These are phyloP conservation scores for Scleromitrula shiraiana DNA, from an alignment of 2,329 filamentous ascomycete species.

Conservation along the genomic window DNA sequence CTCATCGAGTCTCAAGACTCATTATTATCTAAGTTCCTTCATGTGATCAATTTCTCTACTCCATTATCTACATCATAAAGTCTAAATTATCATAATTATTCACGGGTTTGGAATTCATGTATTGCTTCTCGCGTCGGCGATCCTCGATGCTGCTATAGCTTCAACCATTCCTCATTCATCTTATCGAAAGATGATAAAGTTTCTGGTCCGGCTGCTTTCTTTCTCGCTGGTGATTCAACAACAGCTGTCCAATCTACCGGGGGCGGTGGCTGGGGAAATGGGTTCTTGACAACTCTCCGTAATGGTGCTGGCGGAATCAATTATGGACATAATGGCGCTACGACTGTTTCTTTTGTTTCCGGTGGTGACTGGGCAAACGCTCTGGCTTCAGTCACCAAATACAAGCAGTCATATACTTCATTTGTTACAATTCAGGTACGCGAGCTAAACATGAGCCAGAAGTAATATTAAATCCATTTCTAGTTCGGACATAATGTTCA, in stretches of 20 bases:
- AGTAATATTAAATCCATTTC: too few relatives aligned
- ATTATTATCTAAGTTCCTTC: too few relatives aligned
- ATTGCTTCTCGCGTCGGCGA: too few relatives aligned
- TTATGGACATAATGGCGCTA: slow-evolving; percentile 39
- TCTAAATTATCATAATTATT: too few relatives aligned
- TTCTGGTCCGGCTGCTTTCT: slow-evolving; percentile 30
- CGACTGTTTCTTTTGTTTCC: slow-evolving; percentile 39
- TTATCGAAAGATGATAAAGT: too few relatives aligned
- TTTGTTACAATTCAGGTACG: slow-evolving; percentile 42
- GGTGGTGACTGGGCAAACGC: slow-evolving; percentile 40
- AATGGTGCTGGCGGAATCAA: slow-evolving; percentile 29
- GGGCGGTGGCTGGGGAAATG: slow-evolving; percentile 40
- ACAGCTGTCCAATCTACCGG: slow-evolving; percentile 21
- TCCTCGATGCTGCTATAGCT: too few relatives aligned
- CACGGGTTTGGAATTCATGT: too few relatives aligned
- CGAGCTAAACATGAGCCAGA: too few relatives aligned
- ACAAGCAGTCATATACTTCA: slow-evolving; percentile 31
- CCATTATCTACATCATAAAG: too few relatives aligned
- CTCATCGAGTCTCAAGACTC: too few relatives aligned
- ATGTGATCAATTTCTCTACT: too few relatives aligned
- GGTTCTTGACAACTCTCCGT: slow-evolving; percentile 39
- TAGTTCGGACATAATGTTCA: slow-evolving; percentile 47
- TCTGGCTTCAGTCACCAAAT: slow-evolving; percentile 31
- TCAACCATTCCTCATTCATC: too few relatives aligned
- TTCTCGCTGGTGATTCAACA: slow-evolving; percentile 36